Evolutionary conservation across 1,139 yeast genomes (phyloP).

Genomic region (Protomyces macrosporus): DNA sequence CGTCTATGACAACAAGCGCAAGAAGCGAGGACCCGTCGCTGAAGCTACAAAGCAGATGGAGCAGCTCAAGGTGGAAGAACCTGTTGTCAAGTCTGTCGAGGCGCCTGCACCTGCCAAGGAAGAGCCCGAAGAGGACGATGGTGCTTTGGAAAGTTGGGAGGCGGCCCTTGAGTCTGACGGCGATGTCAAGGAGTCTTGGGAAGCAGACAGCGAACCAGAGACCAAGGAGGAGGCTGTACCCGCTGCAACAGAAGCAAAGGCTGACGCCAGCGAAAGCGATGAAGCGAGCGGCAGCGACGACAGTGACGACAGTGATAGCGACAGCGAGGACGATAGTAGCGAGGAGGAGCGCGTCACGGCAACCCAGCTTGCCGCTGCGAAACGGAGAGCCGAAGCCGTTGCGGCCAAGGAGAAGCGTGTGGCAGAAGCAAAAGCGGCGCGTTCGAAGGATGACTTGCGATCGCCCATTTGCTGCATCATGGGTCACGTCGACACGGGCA

Average conservation of each 20-base stretch:
- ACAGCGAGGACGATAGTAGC: slow-evolving; percentile 26
- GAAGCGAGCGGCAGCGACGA: slow-evolving; percentile 34
- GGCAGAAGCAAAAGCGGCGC: slow-evolving; percentile 41
- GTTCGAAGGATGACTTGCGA: slow-evolving; percentile 55
- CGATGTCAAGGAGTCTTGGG: slow-evolving; percentile 39
- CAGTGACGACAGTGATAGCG: slow-evolving; percentile 29
- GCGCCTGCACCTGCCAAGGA: slow-evolving; percentile 1
- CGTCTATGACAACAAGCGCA: slow-evolving; percentile 70
- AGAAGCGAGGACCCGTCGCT: slow-evolving; percentile 39
- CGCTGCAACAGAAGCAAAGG: slow-evolving; percentile 32
- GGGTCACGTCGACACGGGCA: slow-evolving; percentile 99
- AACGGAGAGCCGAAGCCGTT: slow-evolving; percentile 28
- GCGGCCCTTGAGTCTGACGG: slow-evolving; percentile 41
- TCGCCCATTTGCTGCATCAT: slow-evolving; percentile 98
- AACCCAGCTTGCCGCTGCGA: slow-evolving; percentile 31
- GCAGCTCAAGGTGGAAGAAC: slow-evolving; percentile 14
- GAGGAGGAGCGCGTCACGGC: slow-evolving; percentile 32
- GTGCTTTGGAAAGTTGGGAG: slow-evolving; percentile 36
- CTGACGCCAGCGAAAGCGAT: slow-evolving; percentile 30
- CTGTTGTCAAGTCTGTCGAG: slow-evolving; percentile 17
- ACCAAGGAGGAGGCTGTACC: slow-evolving; percentile 30
- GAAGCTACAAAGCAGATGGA: slow-evolving; percentile 9
- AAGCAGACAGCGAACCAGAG: slow-evolving; percentile 35
- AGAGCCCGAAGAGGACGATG: slow-evolving; percentile 36
- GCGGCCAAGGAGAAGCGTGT: slow-evolving; percentile 37